Evolutionary conservation across 495 filamentous ascomycete genomes (phyloP).

Genomic region (Poronia punctata): DNA sequence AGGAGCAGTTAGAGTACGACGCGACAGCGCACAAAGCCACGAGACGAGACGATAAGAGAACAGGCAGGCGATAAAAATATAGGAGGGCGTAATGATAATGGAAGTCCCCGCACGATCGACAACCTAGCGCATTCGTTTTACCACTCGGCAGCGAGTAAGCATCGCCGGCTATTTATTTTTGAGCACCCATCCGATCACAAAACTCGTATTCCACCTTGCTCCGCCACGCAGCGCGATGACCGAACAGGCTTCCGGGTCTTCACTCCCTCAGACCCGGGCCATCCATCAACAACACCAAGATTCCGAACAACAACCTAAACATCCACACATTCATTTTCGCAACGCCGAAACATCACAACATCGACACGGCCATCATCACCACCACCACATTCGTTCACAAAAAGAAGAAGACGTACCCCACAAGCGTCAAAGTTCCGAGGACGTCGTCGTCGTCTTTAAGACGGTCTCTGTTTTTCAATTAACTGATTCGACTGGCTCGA

Average conservation of each 20-base stretch:
- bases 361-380: slow-evolving; percentile 12
- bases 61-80: not conserved
- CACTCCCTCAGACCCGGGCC: slow-evolving; percentile 48
- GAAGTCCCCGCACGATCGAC: slow-evolving; percentile 16
- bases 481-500: slow-evolving; percentile 40
- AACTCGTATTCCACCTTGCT: slow-evolving; percentile 30
- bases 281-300: slow-evolving; percentile 27
- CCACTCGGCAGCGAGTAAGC: slow-evolving; percentile 13
- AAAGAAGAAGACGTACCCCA: slow-evolving; percentile 26
- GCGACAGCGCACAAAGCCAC: slow-evolving; percentile 8
- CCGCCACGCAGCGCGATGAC: slow-evolving; percentile 41
- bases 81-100: slow-evolving; percentile 11
- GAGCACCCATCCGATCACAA: slow-evolving; percentile 8
- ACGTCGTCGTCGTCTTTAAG: slow-evolving; percentile 35
- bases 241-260: slow-evolving; percentile 42
- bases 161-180: slow-evolving; percentile 6
- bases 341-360: slow-evolving; percentile 16
- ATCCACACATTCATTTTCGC: slow-evolving; percentile 24
- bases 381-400: slow-evolving; percentile 32
- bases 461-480: slow-evolving; percentile 45
- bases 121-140: slow-evolving; percentile 15
- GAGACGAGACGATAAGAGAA: too few species aligned
- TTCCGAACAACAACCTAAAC: slow-evolving; percentile 16
- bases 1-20: slow-evolving; percentile 23
- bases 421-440: slow-evolving; percentile 19